phyloP scores from a whole-genome alignment of 1,284 basidiomycete species.

The Erythrobasidium hasegawianum region DNA sequence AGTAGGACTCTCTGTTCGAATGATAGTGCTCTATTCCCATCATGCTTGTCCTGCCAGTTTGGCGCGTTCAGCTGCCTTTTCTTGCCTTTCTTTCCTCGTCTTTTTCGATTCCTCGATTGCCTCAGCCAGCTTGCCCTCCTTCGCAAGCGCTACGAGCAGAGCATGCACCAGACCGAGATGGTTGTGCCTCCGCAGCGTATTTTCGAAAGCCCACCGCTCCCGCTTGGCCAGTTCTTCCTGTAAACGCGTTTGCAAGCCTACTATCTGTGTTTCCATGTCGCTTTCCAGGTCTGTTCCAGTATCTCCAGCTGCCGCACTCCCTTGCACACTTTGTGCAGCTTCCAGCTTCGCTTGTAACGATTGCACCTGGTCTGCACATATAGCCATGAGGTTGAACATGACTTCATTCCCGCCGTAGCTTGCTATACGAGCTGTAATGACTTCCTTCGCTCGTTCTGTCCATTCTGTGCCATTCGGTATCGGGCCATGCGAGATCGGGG shows the following conservation, averaged over 20 bases:
- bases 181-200: slow-evolving; percentile 73
- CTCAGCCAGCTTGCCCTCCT: slow-evolving; percentile 56
- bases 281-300: slow-evolving; percentile 57
- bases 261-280: slow-evolving; percentile 52
- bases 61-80: slow-evolving; percentile 40
- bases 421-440: slow-evolving; percentile 75
- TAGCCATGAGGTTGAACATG: slow-evolving; percentile 83
- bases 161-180: slow-evolving; percentile 72
- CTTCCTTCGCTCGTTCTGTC: slow-evolving; percentile 72
- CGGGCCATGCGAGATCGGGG: slow-evolving; percentile 71
- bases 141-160: slow-evolving; percentile 64
- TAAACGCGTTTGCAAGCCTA: slow-evolving; percentile 25
- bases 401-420: slow-evolving; percentile 78
- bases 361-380: slow-evolving; percentile 71
- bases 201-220: slow-evolving; percentile 76
- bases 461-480: slow-evolving; percentile 63
- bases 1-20: too few species aligned
- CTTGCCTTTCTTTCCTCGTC: slow-evolving; percentile 48
- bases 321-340: slow-evolving; percentile 49
- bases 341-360: slow-evolving; percentile 60
- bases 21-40: too few species aligned
- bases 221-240: slow-evolving; percentile 73
- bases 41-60: slow-evolving; percentile 32
- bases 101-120: slow-evolving; percentile 48
- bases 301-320: slow-evolving; percentile 52